phyloP scores from a whole-genome alignment of 805 yeast species.

The Monosporozyma solicola region DNA sequence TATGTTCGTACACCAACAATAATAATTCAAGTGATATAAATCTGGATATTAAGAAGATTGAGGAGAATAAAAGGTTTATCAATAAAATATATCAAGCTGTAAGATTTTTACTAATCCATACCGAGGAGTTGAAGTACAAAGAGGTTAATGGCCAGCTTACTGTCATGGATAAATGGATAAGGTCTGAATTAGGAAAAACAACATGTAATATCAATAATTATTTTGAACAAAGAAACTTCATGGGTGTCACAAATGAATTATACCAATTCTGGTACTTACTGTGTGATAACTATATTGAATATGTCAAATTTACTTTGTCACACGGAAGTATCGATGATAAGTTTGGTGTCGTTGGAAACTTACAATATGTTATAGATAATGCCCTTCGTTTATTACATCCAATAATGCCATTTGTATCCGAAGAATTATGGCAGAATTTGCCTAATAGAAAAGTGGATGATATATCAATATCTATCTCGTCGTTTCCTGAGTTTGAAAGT shows the following conservation, averaged over 20 bases:
- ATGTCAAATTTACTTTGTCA: conserved; percentile 79
- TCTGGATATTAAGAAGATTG: conserved; percentile 88
- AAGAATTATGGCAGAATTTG: conserved; percentile 96
- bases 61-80: conserved; percentile 97
- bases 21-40: conserved; percentile 96
- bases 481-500: conserved; percentile 57
- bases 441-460: conserved; percentile 61
- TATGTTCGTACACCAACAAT: conserved; percentile 96
- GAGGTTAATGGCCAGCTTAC: not conserved
- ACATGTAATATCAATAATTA: conserved; percentile 50
- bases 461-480: conserved; percentile 62
- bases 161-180: conserved; percentile 85
- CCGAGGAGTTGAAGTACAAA: not conserved
- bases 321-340: conserved; percentile 72
- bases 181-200: conserved; percentile 67
- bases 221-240: conserved; percentile 77
- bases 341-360: conserved; percentile 71
- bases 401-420: conserved; percentile 94
- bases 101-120: conserved; percentile 42
- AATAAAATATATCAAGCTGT: conserved; percentile 98
- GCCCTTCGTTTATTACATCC: conserved; percentile 90
- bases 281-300: conserved; percentile 96
- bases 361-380: conserved; percentile 55
- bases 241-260: conserved; percentile 70
- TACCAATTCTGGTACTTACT: conserved; percentile 91